These are phyloP conservation scores for Obelidium mucronatum DNA, from an alignment of 192 early-diverging fungal species.

Conservation along the genomic window DNA sequence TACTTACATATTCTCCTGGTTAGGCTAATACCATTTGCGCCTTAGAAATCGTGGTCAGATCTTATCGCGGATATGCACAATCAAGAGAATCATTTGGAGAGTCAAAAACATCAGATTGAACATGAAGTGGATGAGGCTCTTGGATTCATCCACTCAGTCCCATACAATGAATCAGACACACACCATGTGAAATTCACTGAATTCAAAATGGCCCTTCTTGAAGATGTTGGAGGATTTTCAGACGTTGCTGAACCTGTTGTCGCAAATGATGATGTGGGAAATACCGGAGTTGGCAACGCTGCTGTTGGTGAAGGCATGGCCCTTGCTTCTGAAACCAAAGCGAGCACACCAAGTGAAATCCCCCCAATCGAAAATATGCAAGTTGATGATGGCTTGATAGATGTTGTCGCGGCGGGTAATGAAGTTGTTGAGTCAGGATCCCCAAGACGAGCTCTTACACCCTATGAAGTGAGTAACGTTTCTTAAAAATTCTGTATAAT, in stretches of 20 bases:
- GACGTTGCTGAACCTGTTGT: neutral
- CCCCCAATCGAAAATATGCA: neutral
- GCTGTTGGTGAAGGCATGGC: too few relatives aligned
- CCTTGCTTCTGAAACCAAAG: too few relatives aligned
- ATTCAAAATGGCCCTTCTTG: neutral
- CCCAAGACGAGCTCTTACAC: neutral
- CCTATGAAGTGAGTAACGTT: neutral
- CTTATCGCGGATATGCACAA: conserved; percentile 22
- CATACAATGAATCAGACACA: neutral
- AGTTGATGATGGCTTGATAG: too few relatives aligned
- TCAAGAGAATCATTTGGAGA: conserved; percentile 8
- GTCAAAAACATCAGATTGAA: conserved; percentile 17
- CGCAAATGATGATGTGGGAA: neutral
- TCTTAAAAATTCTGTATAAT: too few relatives aligned
- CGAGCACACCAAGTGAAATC: neutral
- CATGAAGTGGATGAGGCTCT: conserved; percentile 27
- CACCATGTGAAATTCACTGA: neutral
- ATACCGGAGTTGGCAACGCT: neutral
- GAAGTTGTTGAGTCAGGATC: neutral
- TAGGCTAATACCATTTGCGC: neutral
- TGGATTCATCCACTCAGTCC: neutral
- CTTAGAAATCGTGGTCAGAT: conserved; percentile 34
- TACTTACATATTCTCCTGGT: neutral
- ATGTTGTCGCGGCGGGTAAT: too few relatives aligned
- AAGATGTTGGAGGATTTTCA: neutral